Base-by-base conservation (phyloP, 2,329 filamentous ascomycete genomes). In the Pseudocercospora fuligena region DNA sequence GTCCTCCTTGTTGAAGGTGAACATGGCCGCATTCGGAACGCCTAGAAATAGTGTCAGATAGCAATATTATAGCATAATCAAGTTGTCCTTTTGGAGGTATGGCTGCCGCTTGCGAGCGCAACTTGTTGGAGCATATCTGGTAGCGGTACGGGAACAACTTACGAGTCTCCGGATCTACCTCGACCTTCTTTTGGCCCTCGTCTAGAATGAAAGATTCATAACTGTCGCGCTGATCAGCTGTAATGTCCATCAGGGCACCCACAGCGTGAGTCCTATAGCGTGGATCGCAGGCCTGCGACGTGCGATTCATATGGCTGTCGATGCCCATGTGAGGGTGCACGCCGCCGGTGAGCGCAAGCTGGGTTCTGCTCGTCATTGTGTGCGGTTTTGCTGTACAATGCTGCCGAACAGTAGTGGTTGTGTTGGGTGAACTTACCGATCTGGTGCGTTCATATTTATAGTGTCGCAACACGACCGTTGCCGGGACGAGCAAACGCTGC, bases 1-100 rank as follows among this genome's bases (percentile, higher is more conserved):
- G 76, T 99, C 95, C 80, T 99, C 95, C 80, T 97, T 98, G 81
- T 93, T 92, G 81, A 99, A 89, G 66, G 92, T 89, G 83, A 99
- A 99, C 80, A 97, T 92, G 9, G 93, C 92, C n/a, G 92, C 93
- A 78, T 97, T 97, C 23, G 94, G 92, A 78, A 97, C 93, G 76
- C 93, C 93, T 95, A 66, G 47, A 40, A 21, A 60, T 59, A 8
- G 33, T 57, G 63, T 61, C 25, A 61, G 66, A 40, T 36, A 16
- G 12, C 16, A 4, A n/a, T n/a, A 3, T 4, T 2, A 16, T 66
- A 31, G 61, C 14, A 49, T 4, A 27, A 8, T 19, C 27, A 23
- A 16, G 47, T 12, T 27, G 14, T 14, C 27, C 33, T 51, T 57
- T 11, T 57, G 40, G 47, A 19, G 40, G 40, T 19, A 47, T 49